Evolutionary conservation across 2,329 filamentous ascomycete genomes (phyloP).

Genomic region (Aspergillus fructus): DNA sequence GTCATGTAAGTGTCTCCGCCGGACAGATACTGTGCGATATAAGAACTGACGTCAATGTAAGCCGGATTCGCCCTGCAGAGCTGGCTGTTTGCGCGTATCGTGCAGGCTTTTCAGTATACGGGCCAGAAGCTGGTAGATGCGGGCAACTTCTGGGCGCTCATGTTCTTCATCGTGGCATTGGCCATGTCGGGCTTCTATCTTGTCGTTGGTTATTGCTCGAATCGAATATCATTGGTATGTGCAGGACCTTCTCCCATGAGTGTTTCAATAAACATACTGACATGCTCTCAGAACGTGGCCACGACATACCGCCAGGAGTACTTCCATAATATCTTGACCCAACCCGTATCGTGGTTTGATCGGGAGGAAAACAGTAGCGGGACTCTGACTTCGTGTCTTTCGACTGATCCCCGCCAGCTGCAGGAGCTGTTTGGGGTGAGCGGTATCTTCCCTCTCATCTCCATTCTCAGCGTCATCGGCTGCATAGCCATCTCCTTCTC

Average conservation of each 20-base stretch:
- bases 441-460: slow-evolving; percentile 54
- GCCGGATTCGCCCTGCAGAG: slow-evolving; percentile 34
- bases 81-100: slow-evolving; percentile 49
- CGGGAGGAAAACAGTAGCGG: not conserved
- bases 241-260: no score
- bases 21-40: no score
- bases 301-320: not conserved
- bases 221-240: slow-evolving; percentile 46
- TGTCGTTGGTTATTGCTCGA: slow-evolving; percentile 45
- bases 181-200: slow-evolving; percentile 47
- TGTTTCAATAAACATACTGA: no score
- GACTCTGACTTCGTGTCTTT: not conserved
- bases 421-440: slow-evolving; percentile 52
- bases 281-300: not conserved
- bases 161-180: slow-evolving; percentile 57
- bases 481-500: slow-evolving; percentile 65
- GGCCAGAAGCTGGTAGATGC: slow-evolving; percentile 37
- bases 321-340: not conserved
- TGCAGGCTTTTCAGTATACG: slow-evolving; percentile 48
- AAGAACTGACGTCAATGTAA: not conserved
- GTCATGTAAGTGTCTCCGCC: slow-evolving; percentile 2
- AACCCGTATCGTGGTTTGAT: not conserved
- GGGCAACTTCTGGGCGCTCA: slow-evolving; percentile 54
- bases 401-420: slow-evolving; percentile 21
- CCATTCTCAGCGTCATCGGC: slow-evolving; percentile 64